Conservation (phyloP, 495 filamentous ascomycete genomes). For the Neurospora africana region DNA sequence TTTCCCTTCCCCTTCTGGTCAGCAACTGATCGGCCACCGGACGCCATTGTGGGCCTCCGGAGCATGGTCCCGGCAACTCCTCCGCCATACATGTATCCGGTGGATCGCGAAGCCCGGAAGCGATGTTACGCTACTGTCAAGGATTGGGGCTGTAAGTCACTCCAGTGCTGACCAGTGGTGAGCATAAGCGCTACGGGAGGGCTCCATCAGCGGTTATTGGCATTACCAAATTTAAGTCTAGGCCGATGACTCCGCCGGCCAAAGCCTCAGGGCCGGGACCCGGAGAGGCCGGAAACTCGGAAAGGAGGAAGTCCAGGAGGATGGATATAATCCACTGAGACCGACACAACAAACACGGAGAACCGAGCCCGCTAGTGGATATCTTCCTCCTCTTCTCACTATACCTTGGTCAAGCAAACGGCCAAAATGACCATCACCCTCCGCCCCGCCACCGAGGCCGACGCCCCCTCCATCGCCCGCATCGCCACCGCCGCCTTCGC, state of each 20-base stretch:
- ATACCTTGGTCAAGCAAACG: not conserved
- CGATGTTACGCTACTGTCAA: not conserved
- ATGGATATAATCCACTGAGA: not conserved
- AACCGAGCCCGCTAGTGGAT: not conserved
- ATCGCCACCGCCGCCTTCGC: slow-evolving; percentile 12
- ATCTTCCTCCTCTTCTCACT: not conserved
- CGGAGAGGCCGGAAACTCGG: not conserved
- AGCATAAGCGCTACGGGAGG: not conserved
- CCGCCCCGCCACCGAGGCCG: slow-evolving; percentile 11
- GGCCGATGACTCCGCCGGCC: not conserved
- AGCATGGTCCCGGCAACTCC: not conserved
- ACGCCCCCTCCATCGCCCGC: slow-evolving; percentile 6
- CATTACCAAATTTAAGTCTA: not conserved
- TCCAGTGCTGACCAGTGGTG: not conserved
- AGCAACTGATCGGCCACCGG: no score
- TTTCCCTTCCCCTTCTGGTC: no score
- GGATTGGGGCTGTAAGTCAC: not conserved
- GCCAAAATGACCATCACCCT: slow-evolving; percentile 10
- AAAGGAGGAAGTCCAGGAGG: not conserved
- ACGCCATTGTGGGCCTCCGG: not conserved
- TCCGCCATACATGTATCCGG: not conserved
- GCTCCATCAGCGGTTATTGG: not conserved
- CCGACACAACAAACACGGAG: not conserved
- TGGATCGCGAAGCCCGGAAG: not conserved
- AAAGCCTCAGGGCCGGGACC: not conserved